Evolutionary conservation across 495 filamentous ascomycete species (phyloP).

Genomic region (Talaromyces nanjingensis): DNA sequence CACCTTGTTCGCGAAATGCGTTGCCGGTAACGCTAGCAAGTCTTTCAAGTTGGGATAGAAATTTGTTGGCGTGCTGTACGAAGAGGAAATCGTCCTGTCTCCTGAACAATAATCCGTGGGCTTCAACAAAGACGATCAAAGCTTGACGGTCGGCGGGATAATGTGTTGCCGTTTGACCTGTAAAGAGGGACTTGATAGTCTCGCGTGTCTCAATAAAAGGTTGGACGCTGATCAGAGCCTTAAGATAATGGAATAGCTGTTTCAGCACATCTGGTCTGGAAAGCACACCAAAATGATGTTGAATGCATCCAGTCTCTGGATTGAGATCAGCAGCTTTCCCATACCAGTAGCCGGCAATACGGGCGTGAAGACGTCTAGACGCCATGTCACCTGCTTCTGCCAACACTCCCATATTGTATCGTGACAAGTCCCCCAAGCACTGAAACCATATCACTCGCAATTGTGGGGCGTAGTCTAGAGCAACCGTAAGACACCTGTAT

Average conservation of each 20-base stretch:
- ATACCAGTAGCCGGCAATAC: slow-evolving; percentile 74
- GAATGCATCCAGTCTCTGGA: slow-evolving; percentile 64
- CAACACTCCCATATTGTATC: too few relatives aligned
- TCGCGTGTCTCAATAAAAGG: slow-evolving; percentile 60
- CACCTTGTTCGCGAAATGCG: slow-evolving; percentile 59
- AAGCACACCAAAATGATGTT: slow-evolving; percentile 79
- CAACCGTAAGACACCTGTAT: too few relatives aligned
- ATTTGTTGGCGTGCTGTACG: slow-evolving; percentile 36
- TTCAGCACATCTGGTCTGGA: slow-evolving; percentile 65
- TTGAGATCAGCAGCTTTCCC: slow-evolving; percentile 64
- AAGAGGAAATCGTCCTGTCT: slow-evolving; percentile 43
- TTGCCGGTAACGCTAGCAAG: slow-evolving; percentile 51
- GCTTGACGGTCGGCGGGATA: slow-evolving; percentile 21
- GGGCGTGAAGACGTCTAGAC: slow-evolving; percentile 71
- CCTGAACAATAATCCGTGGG: slow-evolving; percentile 61
- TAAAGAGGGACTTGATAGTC: slow-evolving; percentile 62
- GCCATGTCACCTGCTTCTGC: slow-evolving; percentile 57
- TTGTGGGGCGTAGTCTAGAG: too few relatives aligned
- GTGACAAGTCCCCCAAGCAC: too few relatives aligned
- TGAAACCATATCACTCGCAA: too few relatives aligned
- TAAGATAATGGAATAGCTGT: slow-evolving; percentile 67
- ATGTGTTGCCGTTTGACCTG: slow-evolving; percentile 15
- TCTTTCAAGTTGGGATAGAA: slow-evolving; percentile 44
- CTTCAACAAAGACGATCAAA: slow-evolving; percentile 49
- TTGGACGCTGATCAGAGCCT: slow-evolving; percentile 32